A percentile compares a stretch with the other conserved stretches of the same genome.
These are phyloP conservation scores for Teratosphaeriaceae sp. DNA, from an alignment of 2,329 filamentous ascomycete species.

Conservation along the genomic window DNA sequence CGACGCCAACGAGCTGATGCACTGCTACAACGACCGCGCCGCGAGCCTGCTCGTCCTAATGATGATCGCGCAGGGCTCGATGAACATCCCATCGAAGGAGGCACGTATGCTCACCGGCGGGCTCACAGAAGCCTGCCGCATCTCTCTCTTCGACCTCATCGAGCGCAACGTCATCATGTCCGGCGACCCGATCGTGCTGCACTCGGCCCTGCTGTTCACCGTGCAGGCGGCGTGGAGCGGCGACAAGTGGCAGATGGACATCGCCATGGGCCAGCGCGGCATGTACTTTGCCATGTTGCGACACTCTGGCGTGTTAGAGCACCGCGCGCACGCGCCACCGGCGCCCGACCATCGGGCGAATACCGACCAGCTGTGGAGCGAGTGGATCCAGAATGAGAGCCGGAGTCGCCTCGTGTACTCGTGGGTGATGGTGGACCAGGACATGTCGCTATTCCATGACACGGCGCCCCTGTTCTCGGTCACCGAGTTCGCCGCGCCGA, in stretches of 20 bases:
- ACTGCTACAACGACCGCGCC: slow-evolving; percentile 55
- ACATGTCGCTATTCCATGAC: slow-evolving; percentile 61
- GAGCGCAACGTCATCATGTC: slow-evolving; percentile 65
- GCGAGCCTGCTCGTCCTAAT: slow-evolving; percentile 60
- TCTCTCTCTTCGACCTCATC: slow-evolving; percentile 64
- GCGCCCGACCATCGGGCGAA: slow-evolving; percentile 41
- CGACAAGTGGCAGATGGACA: slow-evolving; percentile 73
- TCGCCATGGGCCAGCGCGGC: slow-evolving; percentile 64
- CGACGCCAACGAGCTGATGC: slow-evolving; percentile 61
- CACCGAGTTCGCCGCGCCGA: slow-evolving; percentile 57
- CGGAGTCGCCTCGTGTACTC: slow-evolving; percentile 64
- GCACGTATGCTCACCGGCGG: slow-evolving; percentile 60
- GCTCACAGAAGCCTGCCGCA: slow-evolving; percentile 63
- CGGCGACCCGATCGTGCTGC: slow-evolving; percentile 57
- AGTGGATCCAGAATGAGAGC: slow-evolving; percentile 60
- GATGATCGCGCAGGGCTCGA: slow-evolving; percentile 67
- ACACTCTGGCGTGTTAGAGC: slow-evolving; percentile 60
- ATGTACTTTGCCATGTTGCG: slow-evolving; percentile 70
- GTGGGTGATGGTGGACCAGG: slow-evolving; percentile 69
- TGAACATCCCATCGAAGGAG: slow-evolving; percentile 58
- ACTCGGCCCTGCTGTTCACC: slow-evolving; percentile 61
- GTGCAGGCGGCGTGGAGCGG: slow-evolving; percentile 66
- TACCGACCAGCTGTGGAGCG: slow-evolving; percentile 51
- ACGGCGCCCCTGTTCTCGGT: slow-evolving; percentile 56
- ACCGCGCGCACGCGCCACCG: slow-evolving; percentile 36